Conservation (phyloP, 176 grass and related monocot genomes). For the Hsuehochloa calcarea region DNA sequence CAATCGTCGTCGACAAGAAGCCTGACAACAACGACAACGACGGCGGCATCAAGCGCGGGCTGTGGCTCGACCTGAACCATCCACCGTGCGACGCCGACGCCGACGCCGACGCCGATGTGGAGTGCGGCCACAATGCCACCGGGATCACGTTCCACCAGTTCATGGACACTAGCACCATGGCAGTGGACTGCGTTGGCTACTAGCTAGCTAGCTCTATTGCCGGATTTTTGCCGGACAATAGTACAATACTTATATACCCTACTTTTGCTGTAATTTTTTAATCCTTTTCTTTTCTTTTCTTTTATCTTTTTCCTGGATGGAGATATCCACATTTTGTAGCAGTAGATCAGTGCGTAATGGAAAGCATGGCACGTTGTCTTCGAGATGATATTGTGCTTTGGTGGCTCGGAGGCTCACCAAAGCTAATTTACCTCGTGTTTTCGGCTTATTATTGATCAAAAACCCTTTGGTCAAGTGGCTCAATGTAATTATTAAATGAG, state of each 20-base stretch:
- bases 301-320: neutral
- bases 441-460: constrained; percentile 16
- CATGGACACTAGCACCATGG: constrained; percentile 35
- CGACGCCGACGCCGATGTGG: neutral
- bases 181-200: constrained; percentile 48
- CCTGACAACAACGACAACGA: neutral
- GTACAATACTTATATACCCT: neutral
- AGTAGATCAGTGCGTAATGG: constrained; percentile 20
- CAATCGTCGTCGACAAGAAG: constrained; percentile 30
- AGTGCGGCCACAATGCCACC: constrained; percentile 15
- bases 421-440: constrained; percentile 32
- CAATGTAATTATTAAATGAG: constrained; percentile 28
- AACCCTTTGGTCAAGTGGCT: constrained; percentile 16
- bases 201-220: constrained; percentile 42
- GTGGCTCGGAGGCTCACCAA: constrained; percentile 14
- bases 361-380: constrained; percentile 18
- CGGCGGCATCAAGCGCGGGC: constrained; percentile 4
- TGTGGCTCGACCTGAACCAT: constrained; percentile 51
- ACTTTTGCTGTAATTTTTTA: neutral
- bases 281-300: neutral
- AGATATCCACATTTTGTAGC: constrained; percentile 49
- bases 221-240: constrained; percentile 23
- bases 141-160: constrained; percentile 53
- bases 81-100: constrained; percentile 19
- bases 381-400: constrained; percentile 15